phyloP scores from a whole-genome alignment of 2,329 filamentous ascomycete genomes.

The Cryphonectria radicalis region DNA sequence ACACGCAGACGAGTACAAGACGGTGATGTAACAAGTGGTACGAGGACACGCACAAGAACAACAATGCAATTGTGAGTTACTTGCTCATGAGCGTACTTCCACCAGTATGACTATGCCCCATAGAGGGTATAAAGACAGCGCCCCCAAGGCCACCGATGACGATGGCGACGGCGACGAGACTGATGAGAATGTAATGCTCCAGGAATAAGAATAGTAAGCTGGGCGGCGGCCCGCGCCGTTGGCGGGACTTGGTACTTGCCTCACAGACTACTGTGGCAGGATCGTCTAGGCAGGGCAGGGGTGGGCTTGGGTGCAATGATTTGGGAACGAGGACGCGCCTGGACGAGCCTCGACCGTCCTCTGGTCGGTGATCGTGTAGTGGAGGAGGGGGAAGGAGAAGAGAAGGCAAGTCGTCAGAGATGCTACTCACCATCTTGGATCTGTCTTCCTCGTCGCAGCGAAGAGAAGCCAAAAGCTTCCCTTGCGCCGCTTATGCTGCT shows the following conservation, averaged over 20 bases:
- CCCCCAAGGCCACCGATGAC: background rate
- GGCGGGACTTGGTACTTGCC: slow-evolving; percentile 11
- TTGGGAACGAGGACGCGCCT: background rate
- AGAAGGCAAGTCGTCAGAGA: background rate
- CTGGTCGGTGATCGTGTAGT: background rate
- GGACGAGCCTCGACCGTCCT: background rate
- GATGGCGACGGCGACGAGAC: background rate
- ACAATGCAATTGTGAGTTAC: background rate
- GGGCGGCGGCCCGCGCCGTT: slow-evolving; percentile 27
- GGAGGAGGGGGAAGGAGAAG: background rate
- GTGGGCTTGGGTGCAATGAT: background rate
- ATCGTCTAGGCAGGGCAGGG: slow-evolving; percentile 13
- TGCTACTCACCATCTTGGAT: slow-evolving; percentile 32
- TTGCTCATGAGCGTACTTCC: background rate
- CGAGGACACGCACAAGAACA: background rate
- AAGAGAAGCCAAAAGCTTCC: slow-evolving; percentile 26
- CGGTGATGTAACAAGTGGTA: background rate
- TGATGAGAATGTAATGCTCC: no score
- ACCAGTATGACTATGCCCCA: background rate
- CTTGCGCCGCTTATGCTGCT: slow-evolving; percentile 21
- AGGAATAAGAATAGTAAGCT: background rate
- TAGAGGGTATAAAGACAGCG: background rate
- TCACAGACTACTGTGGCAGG: slow-evolving; percentile 7
- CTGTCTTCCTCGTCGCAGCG: slow-evolving; percentile 16
- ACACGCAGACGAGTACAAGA: background rate